Evolutionary conservation across 768 basidiomycete species (phyloP).

Genomic region (Phylloporus scabripes): DNA sequence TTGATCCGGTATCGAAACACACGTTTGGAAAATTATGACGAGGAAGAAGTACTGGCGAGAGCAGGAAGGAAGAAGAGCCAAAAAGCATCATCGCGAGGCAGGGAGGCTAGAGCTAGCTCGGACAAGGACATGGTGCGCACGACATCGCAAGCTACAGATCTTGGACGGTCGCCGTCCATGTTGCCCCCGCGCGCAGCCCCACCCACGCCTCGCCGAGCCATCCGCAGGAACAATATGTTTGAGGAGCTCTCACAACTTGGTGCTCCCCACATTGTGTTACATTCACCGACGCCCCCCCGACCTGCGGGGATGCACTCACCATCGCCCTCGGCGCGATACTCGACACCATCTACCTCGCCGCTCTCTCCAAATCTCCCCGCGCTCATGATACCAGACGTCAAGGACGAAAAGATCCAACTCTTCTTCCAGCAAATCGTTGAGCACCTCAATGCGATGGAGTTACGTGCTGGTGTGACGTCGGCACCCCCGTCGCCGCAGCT

Average conservation of each 20-base stretch:
- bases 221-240: constrained; percentile 23
- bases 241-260: constrained; percentile 13
- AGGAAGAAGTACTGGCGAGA: constrained; percentile 44
- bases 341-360: constrained; percentile 24
- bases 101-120: constrained; percentile 18
- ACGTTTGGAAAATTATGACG: constrained; percentile 68
- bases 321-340: constrained; percentile 20
- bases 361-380: constrained; percentile 38
- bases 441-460: constrained; percentile 70
- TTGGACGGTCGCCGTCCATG: constrained; percentile 29
- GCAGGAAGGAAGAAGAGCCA: constrained; percentile 31
- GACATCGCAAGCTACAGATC: constrained; percentile 22
- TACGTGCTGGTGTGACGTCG: constrained; percentile 35
- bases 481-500: constrained; percentile 15
- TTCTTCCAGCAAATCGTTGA: constrained; percentile 85
- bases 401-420: constrained; percentile 71
- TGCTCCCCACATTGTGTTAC: constrained; percentile 23
- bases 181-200: constrained; percentile 52
- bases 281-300: constrained; percentile 24
- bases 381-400: constrained; percentile 60
- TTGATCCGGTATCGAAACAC: constrained; percentile 78
- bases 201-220: constrained; percentile 58
- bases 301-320: neutral
- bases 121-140: constrained; percentile 19
- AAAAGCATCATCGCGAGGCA: constrained; percentile 27